Evolutionary conservation across 495 filamentous ascomycete genomes (phyloP), one percentile per base, ranked within the genome.

Genomic region (Penicillium turbatum): DNA sequence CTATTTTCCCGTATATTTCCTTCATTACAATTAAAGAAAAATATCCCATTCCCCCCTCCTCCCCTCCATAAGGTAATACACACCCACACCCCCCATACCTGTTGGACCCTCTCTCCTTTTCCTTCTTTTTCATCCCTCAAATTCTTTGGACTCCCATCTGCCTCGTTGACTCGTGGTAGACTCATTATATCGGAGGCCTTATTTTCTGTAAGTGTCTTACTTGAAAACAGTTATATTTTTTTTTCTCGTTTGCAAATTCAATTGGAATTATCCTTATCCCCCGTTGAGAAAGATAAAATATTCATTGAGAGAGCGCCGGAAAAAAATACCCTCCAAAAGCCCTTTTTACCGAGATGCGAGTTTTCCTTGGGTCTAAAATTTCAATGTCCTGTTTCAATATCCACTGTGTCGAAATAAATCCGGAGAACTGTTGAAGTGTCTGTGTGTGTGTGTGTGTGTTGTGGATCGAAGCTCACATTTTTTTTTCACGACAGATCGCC

Each of bases 151-250:
- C 16, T 11, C 48, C 59, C n/a, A n/a, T n/a, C 65, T 68, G 68
- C 67, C 68, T 73, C 67, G 70, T 72, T 71, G 47, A 63, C 65
- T 73, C 65, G 71, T 70, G 68, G 69, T 71, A 68, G 61, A 64
- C 35, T 40, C 43, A 37, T 39, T 31, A 53, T 17, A 36, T 50
- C 21, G 26, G 54, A 61, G 58, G 57, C 38, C 52, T 54, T 12
- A 57, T 59, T 67, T 61, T 54, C 58, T 55, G 65, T 69, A 68
- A 66, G 63, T 62, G 15, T 5, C 19, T 11, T 19, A 24, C n/a
- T 42, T 15, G 1, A 37, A 13, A 15, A 16, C 21, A 2, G 2
- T 24, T 38, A 10, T 17, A 10, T 17, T 36, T 37, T 16, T 29
- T 2, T 24, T 13, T 44, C 15, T 24, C 8, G 13, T 15, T 16